Percentiles rank a stretch among this genome's conserved stretches.
phyloP scores from a whole-genome alignment of 495 filamentous ascomycete genomes.

The Penicillium crystallinum region DNA sequence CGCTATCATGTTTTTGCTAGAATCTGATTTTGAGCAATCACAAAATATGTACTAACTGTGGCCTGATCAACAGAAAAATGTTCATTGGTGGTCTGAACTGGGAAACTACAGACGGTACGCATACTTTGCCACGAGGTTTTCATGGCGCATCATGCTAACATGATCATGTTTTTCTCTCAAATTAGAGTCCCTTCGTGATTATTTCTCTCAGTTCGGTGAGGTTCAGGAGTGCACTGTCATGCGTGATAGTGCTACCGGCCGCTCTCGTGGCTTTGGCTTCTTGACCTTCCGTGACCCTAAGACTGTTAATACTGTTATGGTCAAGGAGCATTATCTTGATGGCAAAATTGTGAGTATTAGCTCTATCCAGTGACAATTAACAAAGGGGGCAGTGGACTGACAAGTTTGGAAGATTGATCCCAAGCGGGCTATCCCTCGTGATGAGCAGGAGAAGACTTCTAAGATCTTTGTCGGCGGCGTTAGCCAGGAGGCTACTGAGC shows the following conservation, averaged over 20 bases:
- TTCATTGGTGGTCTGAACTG: slow-evolving; percentile 98
- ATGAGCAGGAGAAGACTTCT: slow-evolving; percentile 94
- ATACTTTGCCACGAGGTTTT: neutral
- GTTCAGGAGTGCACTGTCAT: slow-evolving; percentile 97
- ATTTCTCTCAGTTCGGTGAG: slow-evolving; percentile 97
- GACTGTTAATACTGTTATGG: slow-evolving; percentile 98
- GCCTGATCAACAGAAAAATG: slow-evolving; percentile 72
- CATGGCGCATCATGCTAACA: neutral
- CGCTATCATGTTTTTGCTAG: neutral
- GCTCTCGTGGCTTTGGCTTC: slow-evolving; percentile 94
- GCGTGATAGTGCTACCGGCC: slow-evolving; percentile 89
- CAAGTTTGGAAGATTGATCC: slow-evolving; percentile 73
- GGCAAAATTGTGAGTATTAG: slow-evolving; percentile 83
- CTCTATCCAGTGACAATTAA: neutral
- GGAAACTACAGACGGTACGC: slow-evolving; percentile 96
- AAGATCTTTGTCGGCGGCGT: slow-evolving; percentile 99
- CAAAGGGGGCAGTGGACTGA: slow-evolving; percentile 17
- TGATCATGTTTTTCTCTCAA: slow-evolving; percentile 3
- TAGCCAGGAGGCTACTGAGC: slow-evolving; percentile 91
- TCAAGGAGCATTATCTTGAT: slow-evolving; percentile 97
- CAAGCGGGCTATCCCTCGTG: slow-evolving; percentile 93
- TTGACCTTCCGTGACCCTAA: slow-evolving; percentile 96
- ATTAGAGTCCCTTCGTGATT: slow-evolving; percentile 92
- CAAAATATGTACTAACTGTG: slow-evolving; percentile 13
- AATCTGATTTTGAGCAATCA: neutral